Evolutionary conservation across 2,329 filamentous ascomycete species (phyloP).

Genomic region (Calonectria hongkongensis): DNA sequence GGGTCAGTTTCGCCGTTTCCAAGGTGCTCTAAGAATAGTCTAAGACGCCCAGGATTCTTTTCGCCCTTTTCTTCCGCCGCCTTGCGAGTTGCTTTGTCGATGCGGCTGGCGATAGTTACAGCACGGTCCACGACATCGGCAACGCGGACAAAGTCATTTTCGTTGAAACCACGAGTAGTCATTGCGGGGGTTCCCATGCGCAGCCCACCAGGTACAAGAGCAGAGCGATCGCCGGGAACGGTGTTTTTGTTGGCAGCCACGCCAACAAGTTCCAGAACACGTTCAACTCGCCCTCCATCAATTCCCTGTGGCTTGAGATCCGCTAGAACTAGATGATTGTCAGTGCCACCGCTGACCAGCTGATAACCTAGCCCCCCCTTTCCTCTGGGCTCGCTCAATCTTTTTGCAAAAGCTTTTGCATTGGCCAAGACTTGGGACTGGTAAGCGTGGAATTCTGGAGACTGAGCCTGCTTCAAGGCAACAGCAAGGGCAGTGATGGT

Average conservation of each 20-base stretch:
- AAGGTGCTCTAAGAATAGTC: slow-evolving; percentile 80
- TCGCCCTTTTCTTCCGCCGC: slow-evolving; percentile 80
- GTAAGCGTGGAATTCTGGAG: slow-evolving; percentile 92
- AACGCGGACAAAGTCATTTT: slow-evolving; percentile 90
- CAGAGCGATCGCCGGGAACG: slow-evolving; percentile 94
- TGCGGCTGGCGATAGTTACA: slow-evolving; percentile 84
- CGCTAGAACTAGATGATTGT: slow-evolving; percentile 96
- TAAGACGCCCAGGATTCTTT: slow-evolving; percentile 79
- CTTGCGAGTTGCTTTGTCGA: slow-evolving; percentile 83
- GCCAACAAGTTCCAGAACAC: slow-evolving; percentile 91
- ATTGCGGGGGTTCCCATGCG: slow-evolving; percentile 97
- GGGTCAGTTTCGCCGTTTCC: slow-evolving; percentile 80
- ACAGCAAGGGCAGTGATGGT: slow-evolving; percentile 97
- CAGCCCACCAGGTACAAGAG: slow-evolving; percentile 93
- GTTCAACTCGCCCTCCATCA: slow-evolving; percentile 92
- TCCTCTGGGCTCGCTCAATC: slow-evolving; percentile 80
- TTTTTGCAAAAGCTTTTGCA: slow-evolving; percentile 87
- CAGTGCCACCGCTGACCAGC: slow-evolving; percentile 94
- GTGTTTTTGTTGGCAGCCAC: slow-evolving; percentile 99
- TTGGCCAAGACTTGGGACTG: slow-evolving; percentile 94
- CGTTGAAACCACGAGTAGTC: slow-evolving; percentile 95
- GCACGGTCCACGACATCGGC: slow-evolving; percentile 90
- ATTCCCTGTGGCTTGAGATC: slow-evolving; percentile 93
- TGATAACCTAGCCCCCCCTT: slow-evolving; percentile 89
- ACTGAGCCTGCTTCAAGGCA: slow-evolving; percentile 93